Conservation (phyloP, 73 alveolate species). For the Tetrahymena malaccensis region DNA sequence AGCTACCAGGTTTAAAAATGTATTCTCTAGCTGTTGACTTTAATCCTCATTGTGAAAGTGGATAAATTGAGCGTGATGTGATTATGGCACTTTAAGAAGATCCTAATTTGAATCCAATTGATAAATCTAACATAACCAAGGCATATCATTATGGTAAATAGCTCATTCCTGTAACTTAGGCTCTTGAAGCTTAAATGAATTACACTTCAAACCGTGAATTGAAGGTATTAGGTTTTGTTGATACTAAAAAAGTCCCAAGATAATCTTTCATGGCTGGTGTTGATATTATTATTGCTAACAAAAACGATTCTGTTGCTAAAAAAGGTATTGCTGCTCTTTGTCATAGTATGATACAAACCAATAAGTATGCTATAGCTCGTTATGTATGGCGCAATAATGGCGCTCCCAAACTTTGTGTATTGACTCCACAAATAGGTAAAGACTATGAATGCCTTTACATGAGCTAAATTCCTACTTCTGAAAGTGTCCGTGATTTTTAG, state of each 20-base stretch:
- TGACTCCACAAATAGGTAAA: conserved; percentile 74
- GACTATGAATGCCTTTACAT: conserved; percentile 74
- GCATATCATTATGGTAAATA: conserved; percentile 87
- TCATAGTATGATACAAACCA: conserved; percentile 70
- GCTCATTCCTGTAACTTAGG: conserved; percentile 77
- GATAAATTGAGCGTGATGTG: conserved; percentile 63
- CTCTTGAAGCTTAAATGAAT: conserved; percentile 74
- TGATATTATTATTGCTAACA: conserved; percentile 83
- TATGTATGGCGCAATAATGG: conserved; percentile 69
- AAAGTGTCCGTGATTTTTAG: conserved; percentile 87
- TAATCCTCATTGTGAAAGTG: conserved; percentile 59
- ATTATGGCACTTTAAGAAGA: conserved; percentile 74
- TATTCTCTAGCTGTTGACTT: conserved; percentile 65
- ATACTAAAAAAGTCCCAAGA: conserved; percentile 64
- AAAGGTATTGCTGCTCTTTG: conserved; percentile 84
- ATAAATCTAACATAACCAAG: conserved; percentile 64
- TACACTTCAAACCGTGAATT: conserved; percentile 61
- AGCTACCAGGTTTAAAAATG: conserved; percentile 82
- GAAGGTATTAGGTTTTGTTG: conserved; percentile 83
- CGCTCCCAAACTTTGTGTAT: conserved; percentile 77
- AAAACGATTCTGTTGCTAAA: conserved; percentile 52
- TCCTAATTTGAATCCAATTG: conserved; percentile 75
- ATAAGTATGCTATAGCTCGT: conserved; percentile 77
- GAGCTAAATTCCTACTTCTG: conserved; percentile 86
- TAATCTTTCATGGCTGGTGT: conserved; percentile 79